phyloP scores from a whole-genome alignment of 306 rosid genomes.

The Dicorynia guianensis region DNA sequence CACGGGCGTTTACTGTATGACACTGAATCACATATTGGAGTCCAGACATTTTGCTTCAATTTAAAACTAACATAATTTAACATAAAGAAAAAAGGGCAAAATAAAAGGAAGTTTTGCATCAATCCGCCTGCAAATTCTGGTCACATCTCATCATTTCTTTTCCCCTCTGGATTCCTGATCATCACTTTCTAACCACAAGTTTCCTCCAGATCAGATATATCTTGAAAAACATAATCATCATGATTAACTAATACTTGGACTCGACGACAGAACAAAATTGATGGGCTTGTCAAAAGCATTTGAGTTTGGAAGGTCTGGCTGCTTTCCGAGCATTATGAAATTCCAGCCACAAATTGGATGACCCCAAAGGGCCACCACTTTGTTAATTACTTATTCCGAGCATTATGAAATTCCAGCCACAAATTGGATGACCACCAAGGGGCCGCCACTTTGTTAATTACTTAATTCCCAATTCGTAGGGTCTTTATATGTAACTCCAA shows the following conservation, averaged over 20 bases:
- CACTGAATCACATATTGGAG: not conserved
- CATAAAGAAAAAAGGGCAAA: not conserved
- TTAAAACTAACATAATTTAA: not conserved
- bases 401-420: conserved; percentile 42
- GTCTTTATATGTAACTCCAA: conserved; percentile 19
- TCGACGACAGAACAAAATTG: not conserved
- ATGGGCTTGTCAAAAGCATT: not conserved
- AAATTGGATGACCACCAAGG: conserved; percentile 16
- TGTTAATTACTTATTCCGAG: conserved; percentile 21
- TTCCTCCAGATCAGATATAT: too few species aligned
- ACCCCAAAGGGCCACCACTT: conserved; percentile 30
- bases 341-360: conserved; percentile 44
- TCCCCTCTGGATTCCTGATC: not conserved
- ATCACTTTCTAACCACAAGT: not conserved
- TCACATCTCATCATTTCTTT: not conserved
- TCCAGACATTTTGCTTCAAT: not conserved
- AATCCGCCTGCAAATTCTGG: not conserved
- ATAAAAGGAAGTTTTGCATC: not conserved
- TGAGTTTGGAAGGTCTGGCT: not conserved
- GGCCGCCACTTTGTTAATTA: conserved; percentile 36
- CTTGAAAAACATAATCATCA: too few species aligned
- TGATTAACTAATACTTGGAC: not conserved
- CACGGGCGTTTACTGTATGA: conserved; percentile 25
- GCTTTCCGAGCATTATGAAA: conserved; percentile 8
- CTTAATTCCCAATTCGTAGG: conserved; percentile 20